A percentile compares a stretch with the other conserved stretches of the same genome.
These are phyloP conservation scores for Sugiyamaella marilandica DNA, from an alignment of 805 yeast genomes.

Conservation along the genomic window DNA sequence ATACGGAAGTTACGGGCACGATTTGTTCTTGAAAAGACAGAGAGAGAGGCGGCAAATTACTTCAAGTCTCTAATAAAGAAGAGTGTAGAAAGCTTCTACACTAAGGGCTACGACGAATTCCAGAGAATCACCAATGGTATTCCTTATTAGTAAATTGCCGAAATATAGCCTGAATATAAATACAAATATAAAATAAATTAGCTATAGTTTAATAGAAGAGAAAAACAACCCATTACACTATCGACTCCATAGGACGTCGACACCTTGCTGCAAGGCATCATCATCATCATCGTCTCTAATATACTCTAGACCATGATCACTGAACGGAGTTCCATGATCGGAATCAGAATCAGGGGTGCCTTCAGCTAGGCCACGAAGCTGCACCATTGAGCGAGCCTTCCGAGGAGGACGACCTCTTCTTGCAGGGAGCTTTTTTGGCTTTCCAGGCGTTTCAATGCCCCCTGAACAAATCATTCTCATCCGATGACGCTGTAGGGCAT, in stretches of 20 bases:
- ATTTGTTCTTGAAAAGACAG: constrained; percentile 75
- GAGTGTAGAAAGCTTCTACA: constrained; percentile 81
- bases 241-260: constrained; percentile 10
- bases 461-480: constrained; percentile 78
- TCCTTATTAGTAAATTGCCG: constrained; percentile 54
- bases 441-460: constrained; percentile 42
- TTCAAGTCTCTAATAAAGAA: constrained; percentile 73
- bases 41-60: constrained; percentile 75
- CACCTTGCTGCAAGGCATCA: constrained; percentile 1
- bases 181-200: constrained; percentile 5
- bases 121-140: constrained; percentile 95
- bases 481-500: constrained; percentile 80
- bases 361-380: not conserved
- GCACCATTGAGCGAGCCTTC: constrained; percentile 20
- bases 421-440: constrained; percentile 31
- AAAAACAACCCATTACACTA: constrained; percentile 1
- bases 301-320: constrained; percentile 12
- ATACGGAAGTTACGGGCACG: constrained; percentile 71
- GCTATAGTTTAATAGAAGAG: not conserved
- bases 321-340: constrained; percentile 10
- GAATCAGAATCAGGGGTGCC: constrained; percentile 13
- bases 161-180: not conserved
- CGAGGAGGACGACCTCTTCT: constrained; percentile 36
- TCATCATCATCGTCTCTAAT: constrained; percentile 1
- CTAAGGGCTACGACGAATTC: constrained; percentile 96